Evolutionary conservation across 192 early-diverging fungal genomes (phyloP).

Genomic region (Coemansia sp.): DNA sequence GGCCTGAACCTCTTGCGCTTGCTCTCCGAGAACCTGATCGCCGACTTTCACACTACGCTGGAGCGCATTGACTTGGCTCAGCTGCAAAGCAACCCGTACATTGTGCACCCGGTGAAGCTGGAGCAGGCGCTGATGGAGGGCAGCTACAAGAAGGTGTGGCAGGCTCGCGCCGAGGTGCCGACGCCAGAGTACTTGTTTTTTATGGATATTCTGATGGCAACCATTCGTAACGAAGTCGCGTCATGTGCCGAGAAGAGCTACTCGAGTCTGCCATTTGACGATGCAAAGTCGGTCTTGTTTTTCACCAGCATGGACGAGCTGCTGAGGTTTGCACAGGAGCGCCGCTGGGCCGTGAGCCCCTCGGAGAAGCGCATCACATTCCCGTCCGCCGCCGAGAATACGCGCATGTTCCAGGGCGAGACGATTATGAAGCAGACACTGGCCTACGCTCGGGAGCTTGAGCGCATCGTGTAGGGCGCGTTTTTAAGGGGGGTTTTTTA

Average conservation of each 20-base stretch:
- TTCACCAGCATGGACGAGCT: slow-evolving; percentile 82
- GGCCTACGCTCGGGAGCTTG: slow-evolving; percentile 90
- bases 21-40: slow-evolving; percentile 88
- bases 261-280: slow-evolving; percentile 72
- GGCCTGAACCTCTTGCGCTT: slow-evolving; percentile 92
- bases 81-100: slow-evolving; percentile 74
- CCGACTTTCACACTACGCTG: slow-evolving; percentile 98
- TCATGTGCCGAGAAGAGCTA: slow-evolving; percentile 97
- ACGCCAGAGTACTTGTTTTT: slow-evolving; percentile 91
- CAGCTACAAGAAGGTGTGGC: slow-evolving; percentile 96
- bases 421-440: slow-evolving; percentile 83
- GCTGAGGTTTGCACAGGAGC: slow-evolving; percentile 81
- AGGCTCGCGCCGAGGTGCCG: slow-evolving; percentile 81
- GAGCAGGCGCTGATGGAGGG: slow-evolving; percentile 99
- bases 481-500: neutral
- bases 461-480: slow-evolving; percentile 80
- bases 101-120: slow-evolving; percentile 88
- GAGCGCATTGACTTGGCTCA: slow-evolving; percentile 85
- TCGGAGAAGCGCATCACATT: slow-evolving; percentile 82
- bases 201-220: slow-evolving; percentile 90
- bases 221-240: slow-evolving; percentile 94
- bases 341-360: slow-evolving; percentile 81
- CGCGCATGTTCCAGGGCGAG: slow-evolving; percentile 73
- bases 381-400: slow-evolving; percentile 59
- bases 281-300: slow-evolving; percentile 91